A percentile compares a stretch with the other conserved stretches of the same genome.
Conservation (phyloP, 306 rosid genomes). For the Begonia peltatifolia region DNA sequence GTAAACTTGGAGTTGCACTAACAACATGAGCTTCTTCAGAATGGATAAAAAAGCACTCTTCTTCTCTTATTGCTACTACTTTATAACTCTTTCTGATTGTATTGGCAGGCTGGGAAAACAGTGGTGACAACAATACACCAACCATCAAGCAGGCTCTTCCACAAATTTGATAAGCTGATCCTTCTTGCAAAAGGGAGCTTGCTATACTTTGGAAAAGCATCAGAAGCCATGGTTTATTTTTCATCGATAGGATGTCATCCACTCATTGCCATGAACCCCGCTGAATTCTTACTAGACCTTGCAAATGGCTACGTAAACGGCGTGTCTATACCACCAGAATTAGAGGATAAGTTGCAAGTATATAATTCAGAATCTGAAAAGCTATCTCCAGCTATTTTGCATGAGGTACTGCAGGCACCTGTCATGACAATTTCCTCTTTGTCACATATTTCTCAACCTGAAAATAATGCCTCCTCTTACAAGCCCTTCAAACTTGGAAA, state of each 20-base stretch:
- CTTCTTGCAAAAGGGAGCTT: constrained; percentile 92
- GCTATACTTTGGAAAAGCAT: constrained; percentile 88
- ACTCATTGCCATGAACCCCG: constrained; percentile 92
- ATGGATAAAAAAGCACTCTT: neutral
- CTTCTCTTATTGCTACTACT: constrained; percentile 2
- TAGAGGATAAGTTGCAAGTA: constrained; percentile 66
- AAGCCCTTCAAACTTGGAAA: too few relatives aligned
- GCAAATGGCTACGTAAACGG: constrained; percentile 79
- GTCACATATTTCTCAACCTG: too few relatives aligned
- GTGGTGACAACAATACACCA: constrained; percentile 95
- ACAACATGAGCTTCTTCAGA: too few relatives aligned
- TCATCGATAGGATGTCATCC: constrained; percentile 80
- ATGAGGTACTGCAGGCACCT: constrained; percentile 45
- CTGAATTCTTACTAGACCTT: constrained; percentile 89
- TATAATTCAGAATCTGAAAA: constrained; percentile 47
- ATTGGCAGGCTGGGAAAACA: constrained; percentile 80
- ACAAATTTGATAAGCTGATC: constrained; percentile 87
- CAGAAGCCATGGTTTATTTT: constrained; percentile 68
- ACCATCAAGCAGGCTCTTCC: constrained; percentile 93
- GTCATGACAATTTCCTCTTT: too few relatives aligned
- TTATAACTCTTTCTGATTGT: neutral
- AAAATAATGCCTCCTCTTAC: too few relatives aligned
- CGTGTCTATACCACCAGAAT: constrained; percentile 80
- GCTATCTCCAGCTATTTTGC: constrained; percentile 74
- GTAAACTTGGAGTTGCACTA: too few relatives aligned